Evolutionary conservation across 2,329 filamentous ascomycete species (phyloP).

Genomic region (Apiospora koreana): DNA sequence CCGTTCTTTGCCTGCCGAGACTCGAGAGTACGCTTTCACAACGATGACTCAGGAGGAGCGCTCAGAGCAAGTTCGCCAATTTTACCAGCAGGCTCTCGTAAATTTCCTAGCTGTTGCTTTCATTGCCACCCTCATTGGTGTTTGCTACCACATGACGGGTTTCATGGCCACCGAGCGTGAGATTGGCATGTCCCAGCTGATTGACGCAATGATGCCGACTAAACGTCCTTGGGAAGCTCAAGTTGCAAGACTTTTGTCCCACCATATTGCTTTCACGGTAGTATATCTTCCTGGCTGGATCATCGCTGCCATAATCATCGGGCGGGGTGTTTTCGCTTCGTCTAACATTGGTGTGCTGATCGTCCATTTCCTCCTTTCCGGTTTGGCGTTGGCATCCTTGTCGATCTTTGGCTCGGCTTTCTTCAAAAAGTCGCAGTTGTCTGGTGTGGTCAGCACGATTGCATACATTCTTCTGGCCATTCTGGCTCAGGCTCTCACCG

Average conservation of each 20-base stretch:
- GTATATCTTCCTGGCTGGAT: constrained; percentile 85
- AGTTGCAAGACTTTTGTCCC: constrained; percentile 73
- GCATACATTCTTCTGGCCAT: constrained; percentile 75
- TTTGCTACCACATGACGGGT: constrained; percentile 85
- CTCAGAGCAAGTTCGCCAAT: constrained; percentile 61
- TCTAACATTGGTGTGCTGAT: constrained; percentile 67
- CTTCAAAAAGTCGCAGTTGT: constrained; percentile 85
- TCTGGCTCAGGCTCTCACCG: constrained; percentile 73
- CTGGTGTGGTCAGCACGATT: constrained; percentile 78
- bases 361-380: constrained; percentile 74
- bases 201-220: constrained; percentile 90
- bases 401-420: constrained; percentile 80
- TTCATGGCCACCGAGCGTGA: constrained; percentile 85
- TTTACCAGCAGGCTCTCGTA: constrained; percentile 74
- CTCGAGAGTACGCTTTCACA: constrained; percentile 78
- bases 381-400: constrained; percentile 76
- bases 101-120: constrained; percentile 78
- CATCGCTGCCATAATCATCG: constrained; percentile 67
- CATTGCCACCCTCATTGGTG: constrained; percentile 75
- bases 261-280: constrained; percentile 77
- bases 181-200: constrained; percentile 80
- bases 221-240: constrained; percentile 74
- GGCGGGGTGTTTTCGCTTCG: constrained; percentile 62
- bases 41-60: constrained; percentile 68
- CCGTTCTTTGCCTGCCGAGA: constrained; percentile 39